Percentiles rank a stretch among this genome's conserved stretches.
These are phyloP conservation scores for Akanthomyces lecanii DNA, from an alignment of 2,329 filamentous ascomycete genomes.

Conservation along the genomic window DNA sequence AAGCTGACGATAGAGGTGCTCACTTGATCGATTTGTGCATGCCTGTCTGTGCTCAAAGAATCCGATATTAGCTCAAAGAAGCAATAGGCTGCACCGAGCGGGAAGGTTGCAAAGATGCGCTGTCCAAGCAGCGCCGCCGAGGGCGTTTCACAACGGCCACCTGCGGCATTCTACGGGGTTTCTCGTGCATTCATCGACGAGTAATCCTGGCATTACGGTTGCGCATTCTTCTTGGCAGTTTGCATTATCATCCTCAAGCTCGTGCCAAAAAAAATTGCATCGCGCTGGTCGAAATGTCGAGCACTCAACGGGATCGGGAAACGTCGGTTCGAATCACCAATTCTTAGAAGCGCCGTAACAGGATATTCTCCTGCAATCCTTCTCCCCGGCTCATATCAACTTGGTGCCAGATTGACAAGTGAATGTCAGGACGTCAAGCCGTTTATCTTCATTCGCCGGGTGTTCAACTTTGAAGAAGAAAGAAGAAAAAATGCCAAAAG, in stretches of 20 bases:
- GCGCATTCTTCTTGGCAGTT: neutral
- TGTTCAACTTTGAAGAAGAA: constrained; percentile 50
- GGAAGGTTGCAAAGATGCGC: neutral
- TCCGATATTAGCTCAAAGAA: neutral
- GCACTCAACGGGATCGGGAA: constrained; percentile 62
- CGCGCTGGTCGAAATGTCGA: constrained; percentile 42
- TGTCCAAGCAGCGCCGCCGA: neutral
- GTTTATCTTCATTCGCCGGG: constrained; percentile 51
- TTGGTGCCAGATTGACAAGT: constrained; percentile 38
- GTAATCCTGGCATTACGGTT: neutral
- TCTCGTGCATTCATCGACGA: neutral
- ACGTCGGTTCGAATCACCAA: constrained; percentile 53
- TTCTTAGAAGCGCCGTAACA: constrained; percentile 58
- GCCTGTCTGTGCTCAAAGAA: neutral
- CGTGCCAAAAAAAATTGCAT: neutral
- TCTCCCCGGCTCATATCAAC: constrained; percentile 60
- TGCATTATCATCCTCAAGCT: neutral
- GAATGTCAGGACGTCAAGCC: constrained; percentile 44
- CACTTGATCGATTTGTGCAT: constrained; percentile 8
- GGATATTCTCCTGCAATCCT: constrained; percentile 35
- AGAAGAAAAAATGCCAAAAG: constrained; percentile 22
- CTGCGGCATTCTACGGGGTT: neutral
- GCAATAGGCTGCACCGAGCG: neutral
- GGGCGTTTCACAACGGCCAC: constrained; percentile 6
- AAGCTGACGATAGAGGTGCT: constrained; percentile 12